A percentile compares a stretch with the other conserved stretches of the same genome.
Conservation (phyloP, 495 filamentous ascomycete species). For the Penicillium coprophilum region DNA sequence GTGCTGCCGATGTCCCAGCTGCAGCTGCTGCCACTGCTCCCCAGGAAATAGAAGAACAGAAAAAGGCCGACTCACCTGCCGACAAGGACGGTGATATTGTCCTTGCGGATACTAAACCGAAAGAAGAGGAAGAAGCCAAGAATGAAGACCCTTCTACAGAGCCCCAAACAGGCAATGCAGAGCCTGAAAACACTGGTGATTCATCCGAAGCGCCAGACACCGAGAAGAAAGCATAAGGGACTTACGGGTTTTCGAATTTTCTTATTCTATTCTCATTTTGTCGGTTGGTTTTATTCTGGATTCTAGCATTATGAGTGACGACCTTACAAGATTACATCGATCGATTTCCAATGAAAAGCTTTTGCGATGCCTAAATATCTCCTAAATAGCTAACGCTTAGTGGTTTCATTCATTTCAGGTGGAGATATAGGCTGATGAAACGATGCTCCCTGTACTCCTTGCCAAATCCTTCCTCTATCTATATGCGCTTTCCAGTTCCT, state of each 20-base stretch:
- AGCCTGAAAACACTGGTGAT: conserved; percentile 8
- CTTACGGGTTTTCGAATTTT: not conserved
- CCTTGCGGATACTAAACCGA: conserved; percentile 33
- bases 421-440: not conserved
- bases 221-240: conserved; percentile 18
- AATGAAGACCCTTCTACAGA: conserved; percentile 9
- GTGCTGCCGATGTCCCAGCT: conserved; percentile 15
- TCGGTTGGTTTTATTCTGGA: conserved; percentile 11
- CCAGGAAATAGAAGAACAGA: conserved; percentile 9
- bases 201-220: conserved; percentile 14
- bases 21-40: conserved; percentile 16
- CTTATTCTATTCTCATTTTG: conserved; percentile 3
- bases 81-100: conserved; percentile 48
- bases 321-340: conserved; percentile 23
- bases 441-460: not conserved
- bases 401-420: not conserved
- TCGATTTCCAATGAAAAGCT: conserved; percentile 6
- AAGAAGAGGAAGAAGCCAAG: conserved; percentile 16
- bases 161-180: conserved; percentile 11
- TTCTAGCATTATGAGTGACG: conserved; percentile 33
- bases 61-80: conserved; percentile 15
- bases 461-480: not conserved
- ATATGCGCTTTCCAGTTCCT: not conserved
- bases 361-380: not conserved
- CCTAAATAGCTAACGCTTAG: not conserved